Evolutionary conservation across 371 early-diverging fungal species (phyloP).

Genomic region (Neoconidiobolus thromboides): DNA sequence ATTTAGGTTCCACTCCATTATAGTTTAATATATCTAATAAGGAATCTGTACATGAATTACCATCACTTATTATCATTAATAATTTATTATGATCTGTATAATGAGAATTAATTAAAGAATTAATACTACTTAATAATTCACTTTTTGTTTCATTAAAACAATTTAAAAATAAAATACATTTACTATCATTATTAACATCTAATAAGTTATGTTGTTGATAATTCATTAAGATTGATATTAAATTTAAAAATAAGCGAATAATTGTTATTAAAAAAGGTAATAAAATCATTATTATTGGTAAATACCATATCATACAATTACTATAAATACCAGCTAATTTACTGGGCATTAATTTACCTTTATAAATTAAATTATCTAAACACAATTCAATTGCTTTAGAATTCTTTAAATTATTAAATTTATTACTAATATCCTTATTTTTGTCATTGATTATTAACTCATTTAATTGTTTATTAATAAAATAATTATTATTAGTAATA

Average conservation of each 20-base stretch:
- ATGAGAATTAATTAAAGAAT: background rate
- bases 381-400: background rate
- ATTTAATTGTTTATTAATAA: background rate
- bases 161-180: background rate
- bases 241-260: background rate
- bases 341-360: background rate
- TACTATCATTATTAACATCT: background rate
- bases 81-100: conserved; percentile 4
- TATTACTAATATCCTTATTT: background rate
- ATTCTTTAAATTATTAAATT: background rate
- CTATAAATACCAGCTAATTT: background rate
- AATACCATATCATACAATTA: background rate
- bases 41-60: background rate
- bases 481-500: too few relatives aligned
- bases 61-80: conserved; percentile 1
- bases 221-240: background rate
- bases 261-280: background rate
- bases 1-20: conserved; percentile 30
- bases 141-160: conserved; percentile 4
- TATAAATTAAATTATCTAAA: background rate
- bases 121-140: background rate
- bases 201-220: background rate
- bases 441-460: background rate
- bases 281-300: background rate
- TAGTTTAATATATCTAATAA: conserved; percentile 87